Evolutionary conservation across 2,329 filamentous ascomycete genomes (phyloP), one percentile per base, ranked within the genome.

Genomic region (Phialemoniopsis sp.): DNA sequence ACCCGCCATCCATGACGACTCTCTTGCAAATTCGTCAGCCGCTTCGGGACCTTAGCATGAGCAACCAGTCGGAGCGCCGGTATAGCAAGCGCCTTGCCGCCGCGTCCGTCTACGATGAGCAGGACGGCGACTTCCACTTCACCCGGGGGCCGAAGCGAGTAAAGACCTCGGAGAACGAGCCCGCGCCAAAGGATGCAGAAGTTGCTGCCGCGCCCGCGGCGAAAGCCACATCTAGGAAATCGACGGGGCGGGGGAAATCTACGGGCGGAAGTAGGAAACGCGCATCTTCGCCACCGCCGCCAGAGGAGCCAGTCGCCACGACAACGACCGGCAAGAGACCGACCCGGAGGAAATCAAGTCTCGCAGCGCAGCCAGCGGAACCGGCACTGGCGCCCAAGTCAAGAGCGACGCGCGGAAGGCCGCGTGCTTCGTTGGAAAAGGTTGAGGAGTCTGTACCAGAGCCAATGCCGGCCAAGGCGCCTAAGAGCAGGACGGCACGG

Each of bases 81-180:
- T 68, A 73, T 59, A 82, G 77, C 68, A 82, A 82, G 70, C 77
- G 80, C 62, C 66, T 78, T 57, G 76, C 76, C 55, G 72, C 52
- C 40, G 40, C 53, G 37, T 51, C 54, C 36, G 70, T 63, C 45
- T 84, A 83, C 51, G 83, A 87, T 52, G 85, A 90, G 59, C 77
- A 85, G 53, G 82, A 87, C 66, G 86, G 85, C 52, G 87, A 87
- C 46, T 90, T 90, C 52, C 70, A 80, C 42, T 90, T 89, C 58
- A 80, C 82, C 46, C 78, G 85, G 49, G 80, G 74, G 45, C 70
- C 81, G 10, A 86, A 86, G 55, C 66, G 77, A 53, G 70, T 72
- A 44, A 88, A 84, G 63, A 73, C 76, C 32, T 66, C 73, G 41
- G 58, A 65, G 9, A 17, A 38, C 5, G 38, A 41, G 29, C 39